Percentiles rank a stretch among this genome's conserved stretches.
Conservation (phyloP, 306 rosid genomes). For the Elaeagnus macrophylla region DNA sequence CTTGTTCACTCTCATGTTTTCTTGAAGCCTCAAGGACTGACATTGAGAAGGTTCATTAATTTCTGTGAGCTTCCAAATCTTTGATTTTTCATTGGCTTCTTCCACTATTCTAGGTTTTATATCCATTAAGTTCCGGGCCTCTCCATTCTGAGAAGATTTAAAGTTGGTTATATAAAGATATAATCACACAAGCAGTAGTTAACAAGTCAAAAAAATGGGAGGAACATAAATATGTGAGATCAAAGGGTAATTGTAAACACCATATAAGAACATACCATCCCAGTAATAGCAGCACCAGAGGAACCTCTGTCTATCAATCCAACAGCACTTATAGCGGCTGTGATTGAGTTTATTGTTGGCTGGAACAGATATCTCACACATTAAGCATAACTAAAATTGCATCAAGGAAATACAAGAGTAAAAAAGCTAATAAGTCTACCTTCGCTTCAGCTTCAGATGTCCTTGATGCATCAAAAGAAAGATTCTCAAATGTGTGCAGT, state of each 20-base stretch:
- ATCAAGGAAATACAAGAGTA: slow-evolving; percentile 4
- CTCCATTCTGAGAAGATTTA: slow-evolving; percentile 64
- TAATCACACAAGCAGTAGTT: slow-evolving; percentile 1
- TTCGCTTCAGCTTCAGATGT: slow-evolving; percentile 68
- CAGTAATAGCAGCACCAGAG: slow-evolving; percentile 58
- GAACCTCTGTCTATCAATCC: slow-evolving; percentile 69
- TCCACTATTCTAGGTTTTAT: slow-evolving; percentile 88
- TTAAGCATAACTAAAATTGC: too few relatives aligned
- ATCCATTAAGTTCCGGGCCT: slow-evolving; percentile 76
- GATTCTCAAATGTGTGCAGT: slow-evolving; percentile 59
- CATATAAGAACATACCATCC: slow-evolving; percentile 56
- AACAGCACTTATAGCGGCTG: slow-evolving; percentile 64
- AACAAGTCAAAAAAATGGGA: not conserved
- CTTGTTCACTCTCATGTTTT: slow-evolving; percentile 24
- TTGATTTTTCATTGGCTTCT: slow-evolving; percentile 91
- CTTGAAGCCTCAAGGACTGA: slow-evolving; percentile 84
- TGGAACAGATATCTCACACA: slow-evolving; percentile 24
- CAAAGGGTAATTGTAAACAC: not conserved
- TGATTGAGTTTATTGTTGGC: slow-evolving; percentile 75
- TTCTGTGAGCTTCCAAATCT: slow-evolving; percentile 96
- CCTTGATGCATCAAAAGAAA: slow-evolving; percentile 67
- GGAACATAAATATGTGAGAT: slow-evolving; percentile 5
- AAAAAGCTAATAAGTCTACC: slow-evolving; percentile 36
- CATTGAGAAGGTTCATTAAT: slow-evolving; percentile 80
- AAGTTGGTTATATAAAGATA: not conserved